Conservation (phyloP, 2,329 filamentous ascomycete genomes). For the Fusarium proliferatum region DNA sequence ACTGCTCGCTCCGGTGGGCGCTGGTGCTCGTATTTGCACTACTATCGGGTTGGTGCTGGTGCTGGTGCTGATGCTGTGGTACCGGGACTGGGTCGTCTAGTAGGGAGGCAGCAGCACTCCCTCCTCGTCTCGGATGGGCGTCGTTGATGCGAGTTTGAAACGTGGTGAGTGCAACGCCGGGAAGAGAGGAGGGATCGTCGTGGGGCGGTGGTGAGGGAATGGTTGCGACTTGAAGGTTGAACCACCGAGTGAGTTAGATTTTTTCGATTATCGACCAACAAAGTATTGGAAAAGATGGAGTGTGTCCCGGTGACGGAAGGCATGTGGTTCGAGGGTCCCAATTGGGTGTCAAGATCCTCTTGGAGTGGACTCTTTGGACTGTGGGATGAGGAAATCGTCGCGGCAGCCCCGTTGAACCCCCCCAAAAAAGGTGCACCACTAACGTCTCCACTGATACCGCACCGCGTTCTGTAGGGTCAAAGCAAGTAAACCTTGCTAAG, state of each 20-base stretch:
- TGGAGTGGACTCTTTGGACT: conserved; percentile 11
- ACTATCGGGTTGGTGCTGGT: conserved; percentile 12
- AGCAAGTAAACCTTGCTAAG: not conserved
- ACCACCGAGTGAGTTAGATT: not conserved
- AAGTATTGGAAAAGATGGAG: not conserved
- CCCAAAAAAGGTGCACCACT: conserved; percentile 22
- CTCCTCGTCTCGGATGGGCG: conserved; percentile 50
- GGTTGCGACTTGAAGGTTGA: conserved; percentile 43
- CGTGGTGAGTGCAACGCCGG: conserved; percentile 43
- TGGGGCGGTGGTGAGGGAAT: conserved; percentile 48
- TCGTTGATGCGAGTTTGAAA: conserved; percentile 32
- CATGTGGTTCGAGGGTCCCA: conserved; percentile 32
- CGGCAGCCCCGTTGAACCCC: conserved; percentile 19
- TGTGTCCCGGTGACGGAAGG: conserved; percentile 29
- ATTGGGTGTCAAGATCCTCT: conserved; percentile 29
- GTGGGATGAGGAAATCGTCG: conserved; percentile 33
- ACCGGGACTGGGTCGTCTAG: conserved; percentile 18
- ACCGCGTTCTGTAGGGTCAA: conserved; percentile 4
- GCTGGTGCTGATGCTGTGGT: conserved; percentile 8
- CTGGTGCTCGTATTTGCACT: conserved; percentile 1
- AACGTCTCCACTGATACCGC: conserved; percentile 23
- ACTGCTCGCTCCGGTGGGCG: conserved; percentile 40
- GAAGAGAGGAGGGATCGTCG: conserved; percentile 55
- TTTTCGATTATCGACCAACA: conserved; percentile 13
- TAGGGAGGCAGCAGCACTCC: conserved; percentile 43